Evolutionary conservation across 495 filamentous ascomycete species (phyloP), one percentile per base, ranked within the genome.

Genomic region (Trypethelium eluteriae): DNA sequence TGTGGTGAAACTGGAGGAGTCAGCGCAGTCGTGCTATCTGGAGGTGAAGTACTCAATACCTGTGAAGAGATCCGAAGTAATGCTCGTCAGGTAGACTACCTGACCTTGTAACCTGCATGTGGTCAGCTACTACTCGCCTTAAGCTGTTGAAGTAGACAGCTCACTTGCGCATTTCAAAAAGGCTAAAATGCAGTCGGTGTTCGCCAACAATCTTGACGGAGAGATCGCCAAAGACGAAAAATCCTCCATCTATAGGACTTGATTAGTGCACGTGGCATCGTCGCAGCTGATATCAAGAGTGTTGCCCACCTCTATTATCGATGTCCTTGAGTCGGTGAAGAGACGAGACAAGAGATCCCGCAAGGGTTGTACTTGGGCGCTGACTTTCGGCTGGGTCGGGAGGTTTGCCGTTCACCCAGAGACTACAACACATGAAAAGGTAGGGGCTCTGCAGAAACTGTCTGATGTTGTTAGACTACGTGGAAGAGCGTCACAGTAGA

Each of bases 181-280:
- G 82, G 65, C 85, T 91, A 74, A 98, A 98, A 49, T 89, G 86
- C 68, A 98, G 80, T 36, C 89, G 81, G 69, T 86, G 95, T 4
- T 82, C 82, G 35, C 94, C 94, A 69, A 91, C 89, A 25, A 89
- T 81, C 74, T 90, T 88, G 36, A 95, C 85, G 0, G 93, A 96
- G 18, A 98, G 79, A 75, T 98, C 94, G 5, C 90, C 89, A 77
- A 96, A 98, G n/a, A 98, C 90, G 68, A 98, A 98, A 79, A 95
- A 98, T 2, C 89, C 92, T 12, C 92, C 93, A 81, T 97, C 93
- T 84, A 18, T 53, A 59, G 64, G 47, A 56, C 35, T 35, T 11
- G 18, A 38, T 16, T 16, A 36, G 12, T 65, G 38, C 25, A 18
- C 1, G 3, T 14, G 46, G 38, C 12, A 38, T 64, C 63, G 12